Percentiles rank a stretch among this genome's conserved stretches.
phyloP scores from a whole-genome alignment of 148 eudicot genomes.

The Vaccinium darrowii region DNA sequence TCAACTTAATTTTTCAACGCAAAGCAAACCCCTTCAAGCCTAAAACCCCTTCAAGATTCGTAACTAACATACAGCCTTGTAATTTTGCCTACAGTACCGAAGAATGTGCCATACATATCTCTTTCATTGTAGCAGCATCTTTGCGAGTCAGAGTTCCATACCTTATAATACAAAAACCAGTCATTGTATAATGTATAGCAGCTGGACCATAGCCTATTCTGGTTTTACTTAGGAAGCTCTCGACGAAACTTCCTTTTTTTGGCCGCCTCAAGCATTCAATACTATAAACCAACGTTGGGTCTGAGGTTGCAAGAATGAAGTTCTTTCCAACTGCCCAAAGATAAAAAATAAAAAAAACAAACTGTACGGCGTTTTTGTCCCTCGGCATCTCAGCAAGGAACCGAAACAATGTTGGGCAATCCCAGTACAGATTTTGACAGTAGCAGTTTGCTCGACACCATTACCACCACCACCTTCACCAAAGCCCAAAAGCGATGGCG shows the following conservation, averaged over 20 bases:
- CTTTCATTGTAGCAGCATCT: background rate
- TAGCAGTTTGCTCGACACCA: background rate
- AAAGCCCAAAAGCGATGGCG: slow-evolving; percentile 25
- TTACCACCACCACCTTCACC: background rate
- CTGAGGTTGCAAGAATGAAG: background rate
- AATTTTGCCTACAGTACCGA: too few species aligned
- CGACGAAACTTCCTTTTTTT: background rate
- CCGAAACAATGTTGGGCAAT: background rate
- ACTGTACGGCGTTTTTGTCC: background rate
- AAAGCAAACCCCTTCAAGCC: background rate
- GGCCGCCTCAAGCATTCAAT: background rate
- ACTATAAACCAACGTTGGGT: background rate
- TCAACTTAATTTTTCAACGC: too few species aligned
- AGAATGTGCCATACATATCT: background rate
- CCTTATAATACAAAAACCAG: background rate
- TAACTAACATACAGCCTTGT: too few species aligned
- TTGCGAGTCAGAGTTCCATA: background rate
- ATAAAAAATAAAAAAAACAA: background rate
- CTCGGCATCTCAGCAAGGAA: background rate
- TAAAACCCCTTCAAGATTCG: background rate
- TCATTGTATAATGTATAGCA: background rate
- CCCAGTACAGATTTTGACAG: background rate
- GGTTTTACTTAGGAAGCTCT: background rate
- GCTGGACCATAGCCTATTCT: too few species aligned
- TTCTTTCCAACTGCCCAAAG: background rate